Evolutionary conservation across 2,329 filamentous ascomycete species (phyloP).

Genomic region (Epichloe gansuensis): DNA sequence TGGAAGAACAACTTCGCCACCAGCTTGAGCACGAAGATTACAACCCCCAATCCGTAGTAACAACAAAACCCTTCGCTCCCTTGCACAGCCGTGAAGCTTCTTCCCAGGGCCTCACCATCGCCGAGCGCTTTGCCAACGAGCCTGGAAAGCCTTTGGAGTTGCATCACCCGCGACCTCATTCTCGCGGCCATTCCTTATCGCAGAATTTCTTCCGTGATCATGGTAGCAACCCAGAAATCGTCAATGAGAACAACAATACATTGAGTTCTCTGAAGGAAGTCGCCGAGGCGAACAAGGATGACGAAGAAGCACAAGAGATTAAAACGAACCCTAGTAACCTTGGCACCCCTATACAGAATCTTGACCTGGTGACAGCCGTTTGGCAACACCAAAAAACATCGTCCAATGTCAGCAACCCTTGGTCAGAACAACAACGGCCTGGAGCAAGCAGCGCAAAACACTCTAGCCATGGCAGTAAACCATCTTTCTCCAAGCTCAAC

Average conservation of each 20-base stretch:
- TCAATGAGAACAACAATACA: constrained; percentile 26
- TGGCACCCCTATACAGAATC: constrained; percentile 46
- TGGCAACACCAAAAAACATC: constrained; percentile 41
- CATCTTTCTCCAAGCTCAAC: constrained; percentile 69
- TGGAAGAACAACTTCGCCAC: constrained; percentile 67
- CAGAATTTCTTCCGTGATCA: constrained; percentile 51
- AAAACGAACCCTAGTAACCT: constrained; percentile 63
- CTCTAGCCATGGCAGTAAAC: constrained; percentile 50
- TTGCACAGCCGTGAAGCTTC: constrained; percentile 32
- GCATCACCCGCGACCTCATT: constrained; percentile 64
- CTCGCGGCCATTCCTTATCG: constrained; percentile 56
- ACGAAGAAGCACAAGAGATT: constrained; percentile 48
- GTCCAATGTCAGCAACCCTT: constrained; percentile 49
- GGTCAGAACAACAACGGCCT: constrained; percentile 41
- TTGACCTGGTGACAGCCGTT: constrained; percentile 32
- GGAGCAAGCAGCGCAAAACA: constrained; percentile 24
- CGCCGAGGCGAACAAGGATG: constrained; percentile 25
- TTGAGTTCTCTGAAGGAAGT: constrained; percentile 28
- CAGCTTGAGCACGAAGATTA: constrained; percentile 70
- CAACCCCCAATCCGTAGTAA: constrained; percentile 39
- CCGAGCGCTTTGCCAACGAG: constrained; percentile 40
- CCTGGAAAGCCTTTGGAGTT: constrained; percentile 43
- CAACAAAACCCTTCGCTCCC: constrained; percentile 14
- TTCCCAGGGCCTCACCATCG: constrained; percentile 36
- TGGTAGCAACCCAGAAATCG: constrained; percentile 30